These are phyloP conservation scores for Stagonosporopsis tanaceti DNA, from an alignment of 2,329 filamentous ascomycete genomes.

Conservation along the genomic window DNA sequence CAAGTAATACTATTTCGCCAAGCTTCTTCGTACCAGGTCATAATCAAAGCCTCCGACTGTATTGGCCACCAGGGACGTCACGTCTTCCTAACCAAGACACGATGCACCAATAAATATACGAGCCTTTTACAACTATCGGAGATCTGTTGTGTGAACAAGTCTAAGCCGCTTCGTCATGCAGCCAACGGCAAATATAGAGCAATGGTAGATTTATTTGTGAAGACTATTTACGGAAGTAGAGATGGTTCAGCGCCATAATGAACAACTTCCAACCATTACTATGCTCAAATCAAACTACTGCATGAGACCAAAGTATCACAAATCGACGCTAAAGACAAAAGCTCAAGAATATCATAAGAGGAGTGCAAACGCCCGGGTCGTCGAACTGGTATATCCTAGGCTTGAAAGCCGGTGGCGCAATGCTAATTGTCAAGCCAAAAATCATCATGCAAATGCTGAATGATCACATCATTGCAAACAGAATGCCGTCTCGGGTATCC, in stretches of 20 bases:
- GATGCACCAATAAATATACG: neutral
- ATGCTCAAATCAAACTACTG: constrained; percentile 5
- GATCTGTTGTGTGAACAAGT: neutral
- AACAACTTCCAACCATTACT: constrained; percentile 24
- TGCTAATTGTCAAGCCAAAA: constrained; percentile 21
- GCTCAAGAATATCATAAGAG: neutral
- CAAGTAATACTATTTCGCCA: no score
- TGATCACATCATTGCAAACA: constrained; percentile 24
- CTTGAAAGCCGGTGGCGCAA: constrained; percentile 18
- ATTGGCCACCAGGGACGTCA: neutral
- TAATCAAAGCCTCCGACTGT: no score
- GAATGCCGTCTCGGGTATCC: constrained; percentile 23
- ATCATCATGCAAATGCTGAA: constrained; percentile 18
- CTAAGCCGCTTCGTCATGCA: neutral
- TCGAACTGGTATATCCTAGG: constrained; percentile 41
- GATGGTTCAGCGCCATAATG: neutral
- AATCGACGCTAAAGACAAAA: constrained; percentile 3
- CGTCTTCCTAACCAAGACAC: neutral
- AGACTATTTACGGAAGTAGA: constrained; percentile 14
- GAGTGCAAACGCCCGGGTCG: constrained; percentile 31
- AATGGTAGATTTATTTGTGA: neutral
- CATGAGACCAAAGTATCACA: neutral
- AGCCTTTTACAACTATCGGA: neutral
- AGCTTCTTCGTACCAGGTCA: no score
- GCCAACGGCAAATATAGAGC: neutral